A percentile compares a stretch with the other conserved stretches of the same genome.
Evolutionary conservation across 768 basidiomycete species (phyloP).

Genomic region (Suillus decipiens): DNA sequence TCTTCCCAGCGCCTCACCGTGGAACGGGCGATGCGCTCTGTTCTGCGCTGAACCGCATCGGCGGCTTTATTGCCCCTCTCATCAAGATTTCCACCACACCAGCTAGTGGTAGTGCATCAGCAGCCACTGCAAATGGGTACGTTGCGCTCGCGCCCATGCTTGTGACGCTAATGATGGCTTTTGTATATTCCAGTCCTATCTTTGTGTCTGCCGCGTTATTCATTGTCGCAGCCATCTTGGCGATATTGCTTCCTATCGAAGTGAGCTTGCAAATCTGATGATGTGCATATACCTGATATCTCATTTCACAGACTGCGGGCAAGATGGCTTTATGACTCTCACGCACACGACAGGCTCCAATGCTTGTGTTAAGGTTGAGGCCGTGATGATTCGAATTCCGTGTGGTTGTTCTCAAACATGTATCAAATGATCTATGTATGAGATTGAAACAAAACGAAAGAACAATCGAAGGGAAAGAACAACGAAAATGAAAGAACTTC

Average conservation of each 20-base stretch:
- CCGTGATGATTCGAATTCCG: neutral
- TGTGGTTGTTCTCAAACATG: neutral
- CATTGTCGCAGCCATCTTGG: slow-evolving; percentile 40
- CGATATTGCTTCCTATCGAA: slow-evolving; percentile 51
- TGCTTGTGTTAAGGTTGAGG: neutral
- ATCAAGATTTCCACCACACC: slow-evolving; percentile 49
- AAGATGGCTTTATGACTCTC: slow-evolving; percentile 11
- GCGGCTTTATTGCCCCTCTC: slow-evolving; percentile 48
- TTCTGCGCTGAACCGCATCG: slow-evolving; percentile 49
- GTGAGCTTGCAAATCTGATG: slow-evolving; percentile 23
- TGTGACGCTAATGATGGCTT: neutral
- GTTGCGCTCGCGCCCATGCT: slow-evolving; percentile 6
- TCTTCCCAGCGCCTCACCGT: slow-evolving; percentile 57
- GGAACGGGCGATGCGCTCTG: slow-evolving; percentile 56
- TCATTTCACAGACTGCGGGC: slow-evolving; percentile 26
- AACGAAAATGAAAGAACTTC: neutral
- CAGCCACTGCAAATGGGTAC: slow-evolving; percentile 39
- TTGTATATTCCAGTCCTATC: slow-evolving; percentile 37
- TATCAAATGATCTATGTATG: slow-evolving; percentile 13
- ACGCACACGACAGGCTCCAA: neutral
- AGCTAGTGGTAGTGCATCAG: slow-evolving; percentile 29
- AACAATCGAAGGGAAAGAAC: neutral
- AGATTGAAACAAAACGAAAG: neutral
- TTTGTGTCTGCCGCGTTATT: slow-evolving; percentile 50
- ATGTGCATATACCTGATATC: neutral